Base-by-base conservation (phyloP, 805 yeast genomes). In the Nakazawaea holstii region DNA sequence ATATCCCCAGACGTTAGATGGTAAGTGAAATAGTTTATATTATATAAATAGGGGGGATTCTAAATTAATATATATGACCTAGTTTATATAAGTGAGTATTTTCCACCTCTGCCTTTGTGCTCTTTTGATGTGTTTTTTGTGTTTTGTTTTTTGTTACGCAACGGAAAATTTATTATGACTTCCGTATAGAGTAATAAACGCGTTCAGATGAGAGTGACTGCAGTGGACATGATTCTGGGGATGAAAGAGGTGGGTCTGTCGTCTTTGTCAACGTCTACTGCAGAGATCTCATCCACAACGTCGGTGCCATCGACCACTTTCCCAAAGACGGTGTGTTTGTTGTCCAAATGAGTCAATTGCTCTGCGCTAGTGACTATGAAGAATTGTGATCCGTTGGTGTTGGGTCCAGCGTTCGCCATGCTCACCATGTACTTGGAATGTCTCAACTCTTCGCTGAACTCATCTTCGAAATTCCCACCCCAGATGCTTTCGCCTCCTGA, bases 361-460 rank as follows among this genome's bases (percentile, higher is more conserved):
- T 45, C 49, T 5, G 58, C 53, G 14, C 72, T 80, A 2, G 82
- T 77, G 38, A 83, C 78, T 51, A 78, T 77, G 61, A 78, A 78
- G 51, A 78, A 78, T 56, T 78, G 84, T 2, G 81, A 75, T 3
- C 83, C 83, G 55, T 79, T 79, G 32, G 82, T 77, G 55, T 69
- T 69, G 35, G 77, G 75, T 1, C 83, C 83, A 4, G 80, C 77
- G 53, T 78, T 78, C 44, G 82, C 83, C 84, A 79, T 79, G n/a
- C 79, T 73, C 44, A 78, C 71, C 52, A 72, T 68, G 55, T 73
- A 78, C 32, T 82, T 82, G 52, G 64, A 65, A 55, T 76, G 80
- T 55, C 77, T 82, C 37, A 62, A 57, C 38, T 66, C 57, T 56
- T 74, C 73, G 56, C 70, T 67, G 38, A 64, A 62, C 55, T 78